Evolutionary conservation across 306 rosid genomes (phyloP).

Genomic region (Comarum palustre): DNA sequence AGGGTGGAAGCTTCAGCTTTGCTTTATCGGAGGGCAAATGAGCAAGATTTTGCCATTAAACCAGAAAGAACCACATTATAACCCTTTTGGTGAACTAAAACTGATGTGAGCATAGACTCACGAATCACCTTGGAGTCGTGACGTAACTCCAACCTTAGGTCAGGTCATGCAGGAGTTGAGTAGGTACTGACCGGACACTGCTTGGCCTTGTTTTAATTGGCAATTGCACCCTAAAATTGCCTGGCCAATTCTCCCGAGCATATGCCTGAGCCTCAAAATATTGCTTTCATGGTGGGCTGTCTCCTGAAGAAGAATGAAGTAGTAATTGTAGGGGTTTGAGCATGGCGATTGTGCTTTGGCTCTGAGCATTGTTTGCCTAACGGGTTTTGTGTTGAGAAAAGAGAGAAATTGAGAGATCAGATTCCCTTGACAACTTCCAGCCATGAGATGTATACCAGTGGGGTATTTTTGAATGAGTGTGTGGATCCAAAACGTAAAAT

Average conservation of each 20-base stretch:
- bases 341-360: neutral
- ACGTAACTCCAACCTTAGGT: conserved; percentile 20
- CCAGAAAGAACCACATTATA: conserved; percentile 41
- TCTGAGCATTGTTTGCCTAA: neutral
- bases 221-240: conserved; percentile 7
- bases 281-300: neutral
- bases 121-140: conserved; percentile 25
- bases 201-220: conserved; percentile 23
- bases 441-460: neutral
- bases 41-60: conserved; percentile 87
- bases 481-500: neutral
- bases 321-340: neutral
- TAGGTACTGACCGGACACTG: conserved; percentile 29
- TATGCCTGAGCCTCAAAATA: neutral
- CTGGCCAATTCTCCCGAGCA: conserved; percentile 11
- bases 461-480: neutral
- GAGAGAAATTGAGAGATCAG: neutral
- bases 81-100: conserved; percentile 45
- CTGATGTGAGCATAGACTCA: conserved; percentile 34
- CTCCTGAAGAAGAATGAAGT: neutral
- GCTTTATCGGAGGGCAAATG: conserved; percentile 96
- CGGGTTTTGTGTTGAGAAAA: neutral
- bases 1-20: conserved; percentile 99
- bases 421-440: too few species aligned
- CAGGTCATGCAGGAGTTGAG: conserved; percentile 23